Evolutionary conservation across 192 early-diverging fungal species (phyloP).

Genomic region (Chytriomyces confervae): DNA sequence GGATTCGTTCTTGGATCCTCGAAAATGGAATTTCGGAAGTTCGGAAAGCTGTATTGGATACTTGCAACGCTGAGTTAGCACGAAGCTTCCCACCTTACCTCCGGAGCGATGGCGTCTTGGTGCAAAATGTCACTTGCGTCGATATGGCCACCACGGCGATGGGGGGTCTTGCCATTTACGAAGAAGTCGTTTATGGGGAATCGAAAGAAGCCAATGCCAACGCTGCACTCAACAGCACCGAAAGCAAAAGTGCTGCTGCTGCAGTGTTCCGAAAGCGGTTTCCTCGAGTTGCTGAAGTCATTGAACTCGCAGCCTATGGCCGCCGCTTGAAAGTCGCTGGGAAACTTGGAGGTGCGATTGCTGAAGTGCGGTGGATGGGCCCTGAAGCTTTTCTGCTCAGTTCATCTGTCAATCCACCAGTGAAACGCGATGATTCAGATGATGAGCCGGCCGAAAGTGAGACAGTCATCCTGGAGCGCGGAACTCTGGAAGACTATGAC

Average conservation of each 20-base stretch:
- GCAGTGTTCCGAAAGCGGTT: constrained; percentile 16
- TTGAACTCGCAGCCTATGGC: constrained; percentile 25
- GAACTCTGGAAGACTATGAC: constrained; percentile 10
- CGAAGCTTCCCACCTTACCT: constrained; percentile 6
- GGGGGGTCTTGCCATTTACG: constrained; percentile 13
- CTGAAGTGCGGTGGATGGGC: constrained; percentile 33
- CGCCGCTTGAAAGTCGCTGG: not conserved
- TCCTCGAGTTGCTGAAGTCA: constrained; percentile 29
- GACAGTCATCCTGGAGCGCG: not conserved
- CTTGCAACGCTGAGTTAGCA: constrained; percentile 2
- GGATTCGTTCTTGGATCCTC: not conserved
- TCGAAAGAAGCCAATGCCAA: not conserved
- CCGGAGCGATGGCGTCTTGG: not conserved
- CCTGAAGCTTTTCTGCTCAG: constrained; percentile 14
- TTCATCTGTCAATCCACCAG: not conserved
- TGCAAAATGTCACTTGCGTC: constrained; percentile 22
- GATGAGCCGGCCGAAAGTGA: not conserved
- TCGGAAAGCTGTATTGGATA: not conserved
- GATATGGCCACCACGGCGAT: constrained; percentile 20
- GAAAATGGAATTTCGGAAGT: constrained; percentile 7
- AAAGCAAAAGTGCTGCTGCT: constrained; percentile 7
- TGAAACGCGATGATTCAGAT: not conserved
- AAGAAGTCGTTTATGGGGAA: not conserved
- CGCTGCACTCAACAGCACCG: not conserved
- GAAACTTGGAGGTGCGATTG: constrained; percentile 17